Percentiles rank a stretch among this genome's conserved stretches.
Evolutionary conservation across 2,329 filamentous ascomycete genomes (phyloP).

Genomic region (Cercospora berteroae): DNA sequence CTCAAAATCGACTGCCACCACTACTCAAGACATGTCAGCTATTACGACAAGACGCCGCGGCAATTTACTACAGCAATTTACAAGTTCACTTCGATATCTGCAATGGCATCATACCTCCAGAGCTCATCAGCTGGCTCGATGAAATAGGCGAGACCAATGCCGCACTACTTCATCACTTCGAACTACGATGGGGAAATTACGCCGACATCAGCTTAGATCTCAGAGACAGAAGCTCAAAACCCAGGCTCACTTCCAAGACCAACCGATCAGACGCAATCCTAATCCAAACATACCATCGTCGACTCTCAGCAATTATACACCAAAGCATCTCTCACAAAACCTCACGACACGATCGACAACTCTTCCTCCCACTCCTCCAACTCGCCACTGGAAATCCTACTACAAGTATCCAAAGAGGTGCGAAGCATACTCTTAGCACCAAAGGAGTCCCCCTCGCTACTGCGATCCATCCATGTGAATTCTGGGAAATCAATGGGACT

Average conservation of each 20-base stretch:
- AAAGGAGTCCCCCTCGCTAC: constrained; percentile 15
- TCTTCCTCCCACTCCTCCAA: background rate
- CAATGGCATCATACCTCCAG: background rate
- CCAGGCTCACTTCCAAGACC: background rate
- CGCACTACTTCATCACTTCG: constrained; percentile 16
- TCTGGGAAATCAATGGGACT: constrained; percentile 21
- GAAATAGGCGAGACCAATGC: constrained; percentile 15
- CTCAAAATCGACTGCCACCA: constrained; percentile 1
- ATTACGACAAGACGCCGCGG: constrained; percentile 16
- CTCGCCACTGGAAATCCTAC: background rate
- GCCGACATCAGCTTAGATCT: constrained; percentile 23
- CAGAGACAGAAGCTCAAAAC: background rate
- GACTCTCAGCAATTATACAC: background rate
- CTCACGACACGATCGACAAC: background rate
- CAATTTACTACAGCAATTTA: constrained; percentile 23
- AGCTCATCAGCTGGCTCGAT: constrained; percentile 19
- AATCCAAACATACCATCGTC: background rate
- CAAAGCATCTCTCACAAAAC: background rate
- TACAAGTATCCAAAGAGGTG: background rate
- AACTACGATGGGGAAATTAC: constrained; percentile 23
- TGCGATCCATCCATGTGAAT: constrained; percentile 2
- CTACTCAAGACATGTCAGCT: constrained; percentile 17
- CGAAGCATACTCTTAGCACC: constrained; percentile 8
- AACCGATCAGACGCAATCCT: background rate
- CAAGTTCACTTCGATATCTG: constrained; percentile 18